Base-by-base conservation (phyloP, 768 basidiomycete species). In the Polyporus arcularius region DNA sequence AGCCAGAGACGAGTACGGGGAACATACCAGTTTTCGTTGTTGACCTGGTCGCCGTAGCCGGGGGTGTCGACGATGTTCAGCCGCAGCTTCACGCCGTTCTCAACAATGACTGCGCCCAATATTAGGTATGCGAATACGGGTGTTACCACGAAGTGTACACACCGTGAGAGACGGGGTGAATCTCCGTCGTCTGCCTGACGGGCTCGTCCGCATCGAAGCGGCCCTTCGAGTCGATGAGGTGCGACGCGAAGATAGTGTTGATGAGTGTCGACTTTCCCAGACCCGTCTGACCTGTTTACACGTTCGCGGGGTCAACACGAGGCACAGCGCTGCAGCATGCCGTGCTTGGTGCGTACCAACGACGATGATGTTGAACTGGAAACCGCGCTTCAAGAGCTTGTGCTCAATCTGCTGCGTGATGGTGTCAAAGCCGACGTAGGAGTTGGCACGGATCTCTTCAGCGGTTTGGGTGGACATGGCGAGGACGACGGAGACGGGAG, bases 61-160 rank as follows among this genome's bases (percentile, higher is more conserved):
- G 96, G 96, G 11, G 97, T 99, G 76, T 99, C 96, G 67, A 98
- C 94, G 65, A 99, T 98, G 82, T 98, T 98, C 70, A 99, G 79
- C 53, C 94, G 86, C 62, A 99, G 85, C 73, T 87, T 89, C 61
- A 99, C 96, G 57, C 94, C 94, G 66, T 98, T 98, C 76, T 99
- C 96, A 55, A 89, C 88, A 68, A 99, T 95, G 65, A 96, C 96
- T 98, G 66, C 31, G 18, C 51, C 10, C 38, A 21, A 15, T 32
- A 31, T n/a, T 9, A 57, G 48, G 26, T n/a, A 15, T 4, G 15
- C 11, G 47, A 3, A 26, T 4, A 35, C 30, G 49, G 12, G 47
- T 49, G 26, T 30, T 12, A 28, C 2, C 41, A 42, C 26, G 7
- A 26, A 14, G 46, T 10, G 18, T 4, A 55, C 59, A 67, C 61